These are phyloP conservation scores for Eleusine coracana DNA, from an alignment of 176 grass and related monocot genomes.

Conservation along the genomic window DNA sequence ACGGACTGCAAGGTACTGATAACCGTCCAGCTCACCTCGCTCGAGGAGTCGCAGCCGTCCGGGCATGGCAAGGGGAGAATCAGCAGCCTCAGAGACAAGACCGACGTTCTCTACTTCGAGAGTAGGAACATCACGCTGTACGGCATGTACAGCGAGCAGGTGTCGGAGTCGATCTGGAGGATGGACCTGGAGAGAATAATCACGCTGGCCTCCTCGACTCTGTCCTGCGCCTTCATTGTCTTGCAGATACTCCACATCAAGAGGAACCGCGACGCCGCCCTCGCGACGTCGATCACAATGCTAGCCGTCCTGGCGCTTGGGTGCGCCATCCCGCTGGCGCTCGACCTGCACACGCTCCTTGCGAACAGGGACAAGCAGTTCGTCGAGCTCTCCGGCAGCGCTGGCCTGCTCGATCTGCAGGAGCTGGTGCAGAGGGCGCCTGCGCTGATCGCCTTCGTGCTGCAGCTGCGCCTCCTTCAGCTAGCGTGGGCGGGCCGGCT, in stretches of 20 bases:
- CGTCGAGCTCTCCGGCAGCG: neutral
- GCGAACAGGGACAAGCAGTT: conserved; percentile 25
- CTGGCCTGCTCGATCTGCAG: conserved; percentile 42
- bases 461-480: conserved; percentile 49
- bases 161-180: conserved; percentile 32
- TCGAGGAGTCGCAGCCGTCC: neutral
- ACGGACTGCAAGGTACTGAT: conserved; percentile 55
- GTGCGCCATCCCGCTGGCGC: conserved; percentile 47
- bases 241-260: conserved; percentile 55
- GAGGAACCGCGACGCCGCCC: conserved; percentile 30
- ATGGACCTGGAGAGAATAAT: conserved; percentile 51
- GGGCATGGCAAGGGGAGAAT: conserved; percentile 40
- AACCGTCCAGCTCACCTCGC: conserved; percentile 38
- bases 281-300: conserved; percentile 59
- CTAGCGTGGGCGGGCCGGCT: neutral
- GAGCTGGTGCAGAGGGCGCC: conserved; percentile 47
- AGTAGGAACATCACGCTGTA: conserved; percentile 14
- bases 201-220: conserved; percentile 48
- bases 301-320: conserved; percentile 54
- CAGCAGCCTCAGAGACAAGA: conserved; percentile 54
- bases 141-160: conserved; percentile 11
- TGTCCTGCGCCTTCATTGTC: conserved; percentile 52
- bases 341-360: conserved; percentile 59
- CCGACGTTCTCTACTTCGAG: conserved; percentile 50
- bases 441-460: conserved; percentile 50